Base-by-base conservation (phyloP, 2,329 filamentous ascomycete genomes). In the Curvularia sp. region DNA sequence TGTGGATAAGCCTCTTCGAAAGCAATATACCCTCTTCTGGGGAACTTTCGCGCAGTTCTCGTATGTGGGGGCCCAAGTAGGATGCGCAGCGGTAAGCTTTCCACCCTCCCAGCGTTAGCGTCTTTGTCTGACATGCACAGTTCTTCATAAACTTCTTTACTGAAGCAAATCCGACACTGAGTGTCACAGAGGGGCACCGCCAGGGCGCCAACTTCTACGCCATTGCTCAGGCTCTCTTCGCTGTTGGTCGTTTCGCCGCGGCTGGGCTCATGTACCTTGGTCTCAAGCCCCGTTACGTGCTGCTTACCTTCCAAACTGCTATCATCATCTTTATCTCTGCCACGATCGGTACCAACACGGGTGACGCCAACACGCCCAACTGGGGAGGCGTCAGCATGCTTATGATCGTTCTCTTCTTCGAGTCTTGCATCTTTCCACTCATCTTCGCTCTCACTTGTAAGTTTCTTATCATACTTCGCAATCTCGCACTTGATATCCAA, bases 1-100 rank as follows among this genome's bases (percentile, higher is more conserved):
- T 49, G 81, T 84, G 57, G 82, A 87, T 63, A 84, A 86, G 71
- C 87, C 89, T 0, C 84, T 92, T 63, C 78, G 80, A 67, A 89
- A 90, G 76, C 89, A 92, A 67, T 73, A 72, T 64, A 77, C 66
- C 36, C 72, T 77, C 23, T 78, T 77, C 72, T 74, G 62, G 57
- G 73, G 70, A 58, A 67, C 72, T 9, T 68, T 70, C 2, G 72
- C 68, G 3, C 66, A 83, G 74, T 84, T 87, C 65, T 89, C 83
- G 74, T 88, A 89, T 69, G 76, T 81, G 38, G 75, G 73, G 43
- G 74, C 72, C 18, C 74, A 78, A 72, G 81, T 89, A 32, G 86
- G 84, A 55, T 85, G 89, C 54, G 87, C 87, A 1, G 76, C 76
- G 34, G 25, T 27, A 7, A 27, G 25, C 7, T 27, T 27, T 27